Evolutionary conservation across 768 basidiomycete species (phyloP), one percentile per base, ranked within the genome.

Genomic region (Pleurotus pulmonarius): DNA sequence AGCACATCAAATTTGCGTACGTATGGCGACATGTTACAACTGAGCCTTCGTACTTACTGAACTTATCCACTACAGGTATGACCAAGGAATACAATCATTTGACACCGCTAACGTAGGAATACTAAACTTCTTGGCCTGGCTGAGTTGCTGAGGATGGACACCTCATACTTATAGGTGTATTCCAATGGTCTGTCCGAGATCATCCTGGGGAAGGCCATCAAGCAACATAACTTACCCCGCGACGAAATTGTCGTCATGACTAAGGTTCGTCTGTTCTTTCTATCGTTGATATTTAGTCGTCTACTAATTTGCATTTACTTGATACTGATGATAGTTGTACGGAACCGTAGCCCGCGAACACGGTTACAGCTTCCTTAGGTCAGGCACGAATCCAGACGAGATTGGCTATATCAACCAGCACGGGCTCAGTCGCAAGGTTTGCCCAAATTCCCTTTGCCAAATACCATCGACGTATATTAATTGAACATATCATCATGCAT

Each of bases 161-260:
- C 3, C 20, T 15, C 44, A 18, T 52, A 12, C 39, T n/a, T 56
- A 39, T 41, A 85, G 84, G 73, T 77, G 0, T 90, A 88, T 62
- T 85, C 83, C 1, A 83, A 86, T 59, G 86, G 87, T 2, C 67
- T 71, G 4, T 85, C 83, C 0, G 90, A 91, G 64, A 63, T 79
- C 46, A 76, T 89, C 52, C 73, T 89, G 20, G 88, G 88, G 11
- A 85, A 86, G 61, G 87, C 83, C 1, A 83, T 92, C 71, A 87
- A 85, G 62, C 63, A 82, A 59, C 76, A 81, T 59, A 66, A 82
- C 18, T 73, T 88, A 13, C 87, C 87, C n/a, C 80, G 89, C 1
- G 84, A 86, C 13, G 82, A 86, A 60, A 82, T 91, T 43, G 88
- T 92, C 15, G 79, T 92, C 15, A 78, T 91, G 75, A 90, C 89